Percentiles rank a stretch among this genome's conserved stretches.
phyloP scores from a whole-genome alignment of 2,329 filamentous ascomycete genomes.

The Colletotrichum sp. region DNA sequence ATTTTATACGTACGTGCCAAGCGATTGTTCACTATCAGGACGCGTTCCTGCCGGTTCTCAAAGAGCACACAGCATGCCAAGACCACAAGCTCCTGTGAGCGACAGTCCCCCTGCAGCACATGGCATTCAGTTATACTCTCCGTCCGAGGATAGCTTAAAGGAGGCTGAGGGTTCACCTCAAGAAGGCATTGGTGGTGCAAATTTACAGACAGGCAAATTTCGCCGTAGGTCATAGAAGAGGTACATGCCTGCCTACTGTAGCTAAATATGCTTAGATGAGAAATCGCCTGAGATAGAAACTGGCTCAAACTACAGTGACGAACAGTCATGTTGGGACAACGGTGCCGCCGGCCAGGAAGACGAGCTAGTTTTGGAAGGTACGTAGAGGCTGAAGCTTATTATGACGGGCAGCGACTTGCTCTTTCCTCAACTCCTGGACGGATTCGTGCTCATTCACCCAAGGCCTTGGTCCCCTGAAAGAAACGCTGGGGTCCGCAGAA shows the following conservation, averaged over 20 bases:
- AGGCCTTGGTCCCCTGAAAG: background rate
- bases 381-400: background rate
- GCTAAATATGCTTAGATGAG: background rate
- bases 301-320: background rate
- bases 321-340: background rate
- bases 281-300: background rate
- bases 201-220: background rate
- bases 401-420: background rate
- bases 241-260: background rate
- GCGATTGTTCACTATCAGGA: background rate
- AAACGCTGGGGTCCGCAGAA: background rate
- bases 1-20: conserved; percentile 7
- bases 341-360: background rate
- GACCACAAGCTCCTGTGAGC: background rate
- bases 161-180: background rate
- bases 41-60: background rate
- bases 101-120: background rate
- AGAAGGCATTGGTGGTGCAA: background rate
- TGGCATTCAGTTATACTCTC: background rate
- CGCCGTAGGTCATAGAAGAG: background rate
- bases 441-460: background rate
- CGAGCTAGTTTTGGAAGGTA: background rate
- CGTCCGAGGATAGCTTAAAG: background rate
- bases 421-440: background rate
- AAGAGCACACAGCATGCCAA: background rate